phyloP scores from a whole-genome alignment of 2,329 filamentous ascomycete species.

The Colletotrichum eremochloae region DNA sequence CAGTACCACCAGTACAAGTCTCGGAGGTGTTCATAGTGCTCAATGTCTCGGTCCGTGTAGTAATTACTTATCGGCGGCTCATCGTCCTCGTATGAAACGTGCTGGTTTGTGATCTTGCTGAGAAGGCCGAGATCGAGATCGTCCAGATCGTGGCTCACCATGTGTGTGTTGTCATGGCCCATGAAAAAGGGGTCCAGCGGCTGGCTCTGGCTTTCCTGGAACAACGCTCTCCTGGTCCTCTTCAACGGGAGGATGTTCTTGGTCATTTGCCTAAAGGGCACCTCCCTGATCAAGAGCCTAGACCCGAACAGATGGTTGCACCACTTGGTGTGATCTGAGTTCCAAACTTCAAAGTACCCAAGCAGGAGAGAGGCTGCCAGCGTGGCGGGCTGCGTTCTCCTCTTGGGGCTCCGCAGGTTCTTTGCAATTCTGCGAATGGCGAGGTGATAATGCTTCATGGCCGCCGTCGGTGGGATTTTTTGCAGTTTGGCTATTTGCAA shows the following conservation, averaged over 20 bases:
- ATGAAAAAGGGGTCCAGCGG: constrained; percentile 46
- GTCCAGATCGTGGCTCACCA: constrained; percentile 50
- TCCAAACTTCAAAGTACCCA: constrained; percentile 94
- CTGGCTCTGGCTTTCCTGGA: constrained; percentile 52
- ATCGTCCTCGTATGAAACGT: constrained; percentile 47
- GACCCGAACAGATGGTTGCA: constrained; percentile 91
- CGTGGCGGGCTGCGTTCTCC: constrained; percentile 82
- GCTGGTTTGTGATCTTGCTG: constrained; percentile 56
- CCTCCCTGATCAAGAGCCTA: constrained; percentile 84
- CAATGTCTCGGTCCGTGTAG: constrained; percentile 74
- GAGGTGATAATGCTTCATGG: constrained; percentile 92
- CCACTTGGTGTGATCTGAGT: constrained; percentile 95
- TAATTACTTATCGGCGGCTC: constrained; percentile 46
- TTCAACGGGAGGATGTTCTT: constrained; percentile 76
- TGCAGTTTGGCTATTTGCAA: constrained; percentile 90
- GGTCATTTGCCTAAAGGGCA: constrained; percentile 82
- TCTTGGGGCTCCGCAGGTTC: constrained; percentile 77
- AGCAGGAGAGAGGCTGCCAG: constrained; percentile 90
- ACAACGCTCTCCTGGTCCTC: constrained; percentile 55
- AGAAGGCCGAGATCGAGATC: constrained; percentile 59
- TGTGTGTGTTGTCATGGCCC: constrained; percentile 43
- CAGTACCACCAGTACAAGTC: constrained; percentile 97
- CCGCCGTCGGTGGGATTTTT: constrained; percentile 79
- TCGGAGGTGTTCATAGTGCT: constrained; percentile 82
- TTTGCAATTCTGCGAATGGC: constrained; percentile 83